Conservation (phyloP, 1,284 basidiomycete species). For the Sporisorium exsertum region DNA sequence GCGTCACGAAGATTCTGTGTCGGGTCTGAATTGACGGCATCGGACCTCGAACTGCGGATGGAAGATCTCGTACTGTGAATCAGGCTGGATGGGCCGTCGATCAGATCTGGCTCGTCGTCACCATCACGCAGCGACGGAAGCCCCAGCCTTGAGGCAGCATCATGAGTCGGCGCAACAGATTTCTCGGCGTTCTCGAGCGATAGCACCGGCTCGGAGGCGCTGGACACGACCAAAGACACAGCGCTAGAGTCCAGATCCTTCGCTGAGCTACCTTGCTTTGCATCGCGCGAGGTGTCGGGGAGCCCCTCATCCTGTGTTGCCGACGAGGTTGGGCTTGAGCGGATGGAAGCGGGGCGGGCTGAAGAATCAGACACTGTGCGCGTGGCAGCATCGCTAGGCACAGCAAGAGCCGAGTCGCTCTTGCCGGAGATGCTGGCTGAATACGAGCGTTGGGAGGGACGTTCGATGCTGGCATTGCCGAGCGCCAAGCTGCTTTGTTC, state of each 20-base stretch:
- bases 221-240: constrained; percentile 29
- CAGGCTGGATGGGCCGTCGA: constrained; percentile 43
- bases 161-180: not conserved
- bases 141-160: constrained; percentile 1
- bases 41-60: constrained; percentile 26
- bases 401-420: constrained; percentile 16
- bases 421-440: constrained; percentile 23
- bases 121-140: constrained; percentile 3
- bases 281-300: constrained; percentile 8
- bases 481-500: constrained; percentile 61
- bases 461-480: constrained; percentile 58
- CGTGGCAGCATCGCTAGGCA: constrained; percentile 5
- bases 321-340: not conserved
- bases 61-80: constrained; percentile 31
- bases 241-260: not conserved
- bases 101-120: constrained; percentile 25
- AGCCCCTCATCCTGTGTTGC: not conserved
- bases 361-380: constrained; percentile 30
- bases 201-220: constrained; percentile 34
- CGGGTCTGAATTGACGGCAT: constrained; percentile 6
- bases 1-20: not conserved
- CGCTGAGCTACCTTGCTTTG: not conserved
- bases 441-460: constrained; percentile 34
- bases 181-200: not conserved
- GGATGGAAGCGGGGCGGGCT: constrained; percentile 1